Evolutionary conservation across 2,329 filamentous ascomycete genomes (phyloP).

Genomic region (Calonectria fujianensis): DNA sequence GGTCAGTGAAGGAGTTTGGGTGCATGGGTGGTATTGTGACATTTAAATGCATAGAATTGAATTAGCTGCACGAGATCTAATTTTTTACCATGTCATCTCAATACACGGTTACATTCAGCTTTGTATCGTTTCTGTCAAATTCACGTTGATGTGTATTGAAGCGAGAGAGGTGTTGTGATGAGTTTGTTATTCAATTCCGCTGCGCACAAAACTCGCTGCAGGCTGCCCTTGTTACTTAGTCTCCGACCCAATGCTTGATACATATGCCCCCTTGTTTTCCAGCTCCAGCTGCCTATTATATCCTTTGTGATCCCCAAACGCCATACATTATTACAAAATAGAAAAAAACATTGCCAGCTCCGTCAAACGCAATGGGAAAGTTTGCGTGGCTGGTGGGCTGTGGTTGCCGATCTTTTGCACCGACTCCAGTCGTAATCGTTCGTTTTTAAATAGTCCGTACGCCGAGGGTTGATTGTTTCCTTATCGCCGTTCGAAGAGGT

Average conservation of each 20-base stretch:
- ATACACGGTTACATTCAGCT: neutral
- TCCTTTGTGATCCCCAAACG: slow-evolving; percentile 1
- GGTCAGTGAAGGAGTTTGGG: slow-evolving; percentile 8
- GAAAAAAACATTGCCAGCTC: slow-evolving; percentile 16
- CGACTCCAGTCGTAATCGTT: slow-evolving; percentile 23
- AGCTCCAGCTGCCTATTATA: slow-evolving; percentile 2
- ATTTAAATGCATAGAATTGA: neutral
- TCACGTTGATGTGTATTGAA: neutral
- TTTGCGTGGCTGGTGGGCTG: slow-evolving; percentile 8
- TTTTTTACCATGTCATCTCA: too few relatives aligned
- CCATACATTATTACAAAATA: slow-evolving; percentile 18
- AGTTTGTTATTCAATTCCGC: neutral
- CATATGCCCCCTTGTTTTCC: slow-evolving; percentile 2
- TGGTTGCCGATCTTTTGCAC: slow-evolving; percentile 1
- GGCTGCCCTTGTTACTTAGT: slow-evolving; percentile 23
- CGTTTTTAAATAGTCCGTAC: slow-evolving; percentile 11
- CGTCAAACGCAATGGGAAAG: neutral
- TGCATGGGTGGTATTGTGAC: neutral
- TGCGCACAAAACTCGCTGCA: slow-evolving; percentile 1
- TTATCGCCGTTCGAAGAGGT: neutral
- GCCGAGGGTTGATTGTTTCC: slow-evolving; percentile 9
- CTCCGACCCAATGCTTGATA: neutral
- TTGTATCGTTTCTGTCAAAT: neutral
- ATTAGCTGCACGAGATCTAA: neutral
- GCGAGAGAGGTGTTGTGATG: neutral